Evolutionary conservation across 192 early-diverging fungal species (phyloP), one percentile per base, ranked within the genome.

Genomic region (Chytriomyces sp.): DNA sequence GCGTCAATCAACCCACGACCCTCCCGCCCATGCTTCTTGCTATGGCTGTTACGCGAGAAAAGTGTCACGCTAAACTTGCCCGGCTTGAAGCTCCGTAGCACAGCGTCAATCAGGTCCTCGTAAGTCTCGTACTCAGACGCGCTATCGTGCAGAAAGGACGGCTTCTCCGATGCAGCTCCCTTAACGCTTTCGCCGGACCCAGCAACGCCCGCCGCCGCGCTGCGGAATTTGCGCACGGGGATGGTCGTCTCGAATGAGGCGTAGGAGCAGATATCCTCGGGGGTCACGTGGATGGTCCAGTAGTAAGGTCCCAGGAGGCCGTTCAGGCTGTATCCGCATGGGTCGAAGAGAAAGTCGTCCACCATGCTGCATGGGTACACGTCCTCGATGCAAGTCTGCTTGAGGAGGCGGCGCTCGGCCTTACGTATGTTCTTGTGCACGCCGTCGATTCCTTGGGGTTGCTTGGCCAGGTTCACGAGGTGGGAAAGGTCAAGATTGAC

Each of bases 231-330:
- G 28, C 85, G 80, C 37, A 90, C 79, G 6, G 93, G 88, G 53
- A 99, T 88, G 69, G 92, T 96, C 38, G 94, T 95, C 78, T 99
- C 97, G 80, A 98, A 96, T 39, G 93, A 95, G n/a, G 97, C 97
- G 74, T 99, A 99, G 25, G 97, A 99, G 90, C 94, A 99, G 68
- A 88, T 82, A n/a, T 88, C 90, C 78, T 99, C 97, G 12, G 97
- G 97, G 22, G 97, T 99, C 19, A 99, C 97, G 70, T 99, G 97
- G 78, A 98, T 93, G 22, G 93, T 99, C 76, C 79, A 88, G 76
- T 93, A 99, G 82, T 99, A 95, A 30, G 87, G 89, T 49, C 92
- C 93, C 6, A 90, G 81, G 2, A 98, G 74, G 4, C 92, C 96
- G 75, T 99, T 99, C 60, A 93, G 88, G 25, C 95, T 96, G 75